Conservation (phyloP, 139 green algal species). For the Closterium sp. region DNA sequence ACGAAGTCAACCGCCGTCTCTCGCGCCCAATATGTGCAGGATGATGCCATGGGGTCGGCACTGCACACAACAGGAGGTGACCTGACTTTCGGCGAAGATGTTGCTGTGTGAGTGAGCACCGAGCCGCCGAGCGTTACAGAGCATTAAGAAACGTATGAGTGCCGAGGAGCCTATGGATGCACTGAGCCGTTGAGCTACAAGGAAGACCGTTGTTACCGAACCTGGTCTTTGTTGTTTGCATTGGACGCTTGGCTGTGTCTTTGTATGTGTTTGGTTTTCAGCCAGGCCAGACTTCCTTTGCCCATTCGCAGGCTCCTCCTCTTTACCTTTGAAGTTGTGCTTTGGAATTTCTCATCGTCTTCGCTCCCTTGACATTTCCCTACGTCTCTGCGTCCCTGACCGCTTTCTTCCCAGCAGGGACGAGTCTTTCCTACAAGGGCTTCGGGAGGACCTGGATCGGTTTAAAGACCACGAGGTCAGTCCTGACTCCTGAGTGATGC, state of each 20-base stretch:
- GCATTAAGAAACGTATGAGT: too few species aligned
- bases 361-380: neutral
- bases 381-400: neutral
- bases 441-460: neutral
- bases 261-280: neutral
- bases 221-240: neutral
- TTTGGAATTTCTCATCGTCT: too few species aligned
- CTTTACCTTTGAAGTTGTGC: too few species aligned
- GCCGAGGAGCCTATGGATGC: neutral
- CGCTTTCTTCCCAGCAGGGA: neutral
- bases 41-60: neutral
- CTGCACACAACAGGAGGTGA: conserved; percentile 26
- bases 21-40: neutral
- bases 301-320: too few species aligned
- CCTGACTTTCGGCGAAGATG: conserved; percentile 33
- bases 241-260: neutral
- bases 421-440: neutral
- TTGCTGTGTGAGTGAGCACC: conserved; percentile 7
- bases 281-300: too few species aligned
- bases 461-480: neutral
- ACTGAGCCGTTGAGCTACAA: neutral
- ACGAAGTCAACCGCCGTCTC: neutral
- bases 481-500: neutral
- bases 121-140: neutral
- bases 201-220: neutral